A percentile compares a stretch with the other conserved stretches of the same genome.
phyloP scores from a whole-genome alignment of 345 rosid genomes.

The Hibiscus tridactylites region DNA sequence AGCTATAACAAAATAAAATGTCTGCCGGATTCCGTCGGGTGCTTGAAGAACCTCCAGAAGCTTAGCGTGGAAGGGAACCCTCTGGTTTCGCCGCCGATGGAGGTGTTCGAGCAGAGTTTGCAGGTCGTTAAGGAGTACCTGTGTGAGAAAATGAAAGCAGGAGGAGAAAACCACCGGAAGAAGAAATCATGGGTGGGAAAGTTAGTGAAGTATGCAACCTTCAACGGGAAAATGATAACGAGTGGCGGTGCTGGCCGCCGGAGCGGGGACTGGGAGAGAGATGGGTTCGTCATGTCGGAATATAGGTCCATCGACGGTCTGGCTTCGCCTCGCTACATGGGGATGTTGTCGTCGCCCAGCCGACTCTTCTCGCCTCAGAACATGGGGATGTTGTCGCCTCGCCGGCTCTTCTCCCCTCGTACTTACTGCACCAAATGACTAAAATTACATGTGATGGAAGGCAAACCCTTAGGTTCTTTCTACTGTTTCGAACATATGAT shows the following conservation, averaged over 20 bases:
- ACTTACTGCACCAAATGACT: background rate
- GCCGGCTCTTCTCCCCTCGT: background rate
- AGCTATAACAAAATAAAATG: slow-evolving; percentile 62
- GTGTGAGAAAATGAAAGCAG: slow-evolving; percentile 51
- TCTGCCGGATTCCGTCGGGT: slow-evolving; percentile 71
- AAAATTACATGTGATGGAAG: no score
- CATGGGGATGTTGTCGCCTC: slow-evolving; percentile 38
- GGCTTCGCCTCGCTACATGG: slow-evolving; percentile 46
- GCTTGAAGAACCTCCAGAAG: slow-evolving; percentile 58
- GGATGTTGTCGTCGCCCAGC: slow-evolving; percentile 24
- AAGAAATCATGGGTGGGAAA: slow-evolving; percentile 70
- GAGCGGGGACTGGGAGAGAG: slow-evolving; percentile 27
- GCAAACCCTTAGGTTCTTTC: no score
- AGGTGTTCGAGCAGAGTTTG: slow-evolving; percentile 58
- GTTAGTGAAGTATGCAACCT: slow-evolving; percentile 51
- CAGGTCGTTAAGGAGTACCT: slow-evolving; percentile 53
- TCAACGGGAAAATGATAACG: slow-evolving; percentile 30
- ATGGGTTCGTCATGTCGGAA: slow-evolving; percentile 39
- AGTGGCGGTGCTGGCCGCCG: background rate
- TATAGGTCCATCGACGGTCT: slow-evolving; percentile 41
- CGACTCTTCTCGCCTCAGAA: background rate
- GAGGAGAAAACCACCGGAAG: slow-evolving; percentile 24
- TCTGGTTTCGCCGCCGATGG: slow-evolving; percentile 57
- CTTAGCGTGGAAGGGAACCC: slow-evolving; percentile 80
- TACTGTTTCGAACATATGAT: no score